These are phyloP conservation scores for Neonectria coccinea DNA, from an alignment of 2,329 filamentous ascomycete genomes.

Conservation along the genomic window DNA sequence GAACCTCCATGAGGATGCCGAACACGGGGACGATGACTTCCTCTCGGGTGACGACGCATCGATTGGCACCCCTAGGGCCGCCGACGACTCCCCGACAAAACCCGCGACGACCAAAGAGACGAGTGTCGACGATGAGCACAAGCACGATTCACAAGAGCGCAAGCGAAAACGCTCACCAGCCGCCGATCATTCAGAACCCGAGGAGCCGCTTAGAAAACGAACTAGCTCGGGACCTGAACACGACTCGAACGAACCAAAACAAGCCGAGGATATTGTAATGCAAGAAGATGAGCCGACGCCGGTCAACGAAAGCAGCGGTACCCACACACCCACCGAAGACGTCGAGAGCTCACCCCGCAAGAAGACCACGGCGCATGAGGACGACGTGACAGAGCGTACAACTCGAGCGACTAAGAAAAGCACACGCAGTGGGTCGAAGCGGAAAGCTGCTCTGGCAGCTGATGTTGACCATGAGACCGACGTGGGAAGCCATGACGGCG, in stretches of 20 bases:
- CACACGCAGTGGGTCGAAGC: constrained; percentile 57
- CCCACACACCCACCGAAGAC: constrained; percentile 61
- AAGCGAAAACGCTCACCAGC: constrained; percentile 65
- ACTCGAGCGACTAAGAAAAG: constrained; percentile 54
- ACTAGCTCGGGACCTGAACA: constrained; percentile 60
- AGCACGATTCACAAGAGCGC: constrained; percentile 53
- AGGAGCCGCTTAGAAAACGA: constrained; percentile 66
- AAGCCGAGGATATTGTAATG: constrained; percentile 48
- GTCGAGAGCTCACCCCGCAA: constrained; percentile 50
- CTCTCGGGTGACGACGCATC: constrained; percentile 57
- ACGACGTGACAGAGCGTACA: constrained; percentile 48
- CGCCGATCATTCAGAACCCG: constrained; percentile 58
- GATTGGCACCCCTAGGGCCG: constrained; percentile 53
- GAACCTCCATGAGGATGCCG: constrained; percentile 51
- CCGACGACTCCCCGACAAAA: constrained; percentile 54
- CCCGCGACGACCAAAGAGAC: constrained; percentile 43
- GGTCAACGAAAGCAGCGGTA: constrained; percentile 52
- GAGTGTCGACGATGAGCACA: constrained; percentile 47
- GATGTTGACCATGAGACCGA: constrained; percentile 50
- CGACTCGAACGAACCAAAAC: constrained; percentile 49
- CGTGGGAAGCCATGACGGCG: constrained; percentile 49
- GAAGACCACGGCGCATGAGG: constrained; percentile 46
- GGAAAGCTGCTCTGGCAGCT: constrained; percentile 48
- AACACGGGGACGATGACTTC: constrained; percentile 55
- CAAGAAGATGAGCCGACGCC: constrained; percentile 52